Evolutionary conservation across 176 grass and related monocot genomes (phyloP), one percentile per base, ranked within the genome.

Genomic region (Paspalum vaginatum): DNA sequence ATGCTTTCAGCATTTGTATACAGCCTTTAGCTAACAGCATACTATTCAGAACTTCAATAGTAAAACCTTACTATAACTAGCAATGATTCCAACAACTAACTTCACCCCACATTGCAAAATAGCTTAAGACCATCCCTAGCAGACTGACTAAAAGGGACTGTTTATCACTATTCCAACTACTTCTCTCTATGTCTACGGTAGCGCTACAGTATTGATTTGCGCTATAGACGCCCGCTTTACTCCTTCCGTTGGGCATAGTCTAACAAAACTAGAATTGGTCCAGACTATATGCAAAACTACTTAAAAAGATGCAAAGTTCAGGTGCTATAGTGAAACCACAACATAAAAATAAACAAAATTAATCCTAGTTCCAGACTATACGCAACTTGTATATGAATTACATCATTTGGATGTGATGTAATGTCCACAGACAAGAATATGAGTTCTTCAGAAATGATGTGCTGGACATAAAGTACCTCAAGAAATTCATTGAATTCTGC

Each of bases 401-500:
- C 42, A 72, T 50, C 17, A 51, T 75, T 11, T 66, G 64, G 37
- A 79, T 50, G 27, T 32, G 3, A 32, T 32, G 32, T 59, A 68
- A 14, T 60, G 9, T 72, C 13, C 60, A 25, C 4, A 74, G 2
- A 80, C 18, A 54, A 66, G 39, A 57, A 48, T 68, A n/a, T 42
- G 15, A 75, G 41, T 49, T 37, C 43, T 39, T 63, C 13, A 78
- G 7, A 47, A 81, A 78, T 74, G 65, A 18, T 70, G 45, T 40
- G 42, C 46, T 26, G 58, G 51, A 52, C 24, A 78, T 71, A 17
- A 26, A 76, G 27, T 93, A 95, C 90, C 90, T 91, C 92, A 37
- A 98, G 83, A 68, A 88, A 95, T 84, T 93, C 79, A 91, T 95
- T 98, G 46, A 95, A 95, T 65, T 98, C 92, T 39, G 45, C 61